Evolutionary conservation across 2,329 filamentous ascomycete genomes (phyloP).

Genomic region (Metarhizium brunneum): DNA sequence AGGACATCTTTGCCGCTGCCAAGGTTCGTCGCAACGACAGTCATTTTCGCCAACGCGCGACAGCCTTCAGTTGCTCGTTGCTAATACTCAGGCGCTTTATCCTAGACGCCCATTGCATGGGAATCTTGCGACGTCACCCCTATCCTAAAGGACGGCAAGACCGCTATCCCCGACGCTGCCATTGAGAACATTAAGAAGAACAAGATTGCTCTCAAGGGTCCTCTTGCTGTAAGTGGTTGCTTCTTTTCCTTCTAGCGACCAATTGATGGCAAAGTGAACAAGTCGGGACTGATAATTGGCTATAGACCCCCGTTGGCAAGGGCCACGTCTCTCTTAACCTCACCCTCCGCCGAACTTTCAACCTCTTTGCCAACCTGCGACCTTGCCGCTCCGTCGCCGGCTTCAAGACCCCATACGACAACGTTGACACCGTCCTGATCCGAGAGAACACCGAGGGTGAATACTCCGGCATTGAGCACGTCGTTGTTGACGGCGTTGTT

Average conservation of each 20-base stretch:
- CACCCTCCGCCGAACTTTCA: conserved; percentile 96
- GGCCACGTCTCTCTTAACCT: conserved; percentile 98
- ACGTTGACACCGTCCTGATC: conserved; percentile 94
- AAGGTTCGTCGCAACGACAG: conserved; percentile 48
- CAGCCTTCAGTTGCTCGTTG: neutral
- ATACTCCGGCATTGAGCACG: conserved; percentile 98
- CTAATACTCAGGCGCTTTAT: neutral
- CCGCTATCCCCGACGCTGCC: conserved; percentile 83
- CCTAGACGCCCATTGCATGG: conserved; percentile 83
- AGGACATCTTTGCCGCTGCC: conserved; percentile 95
- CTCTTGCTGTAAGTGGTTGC: conserved; percentile 65
- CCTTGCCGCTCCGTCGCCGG: conserved; percentile 95
- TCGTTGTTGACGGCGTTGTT: conserved; percentile 94
- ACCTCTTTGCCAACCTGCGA: conserved; percentile 98
- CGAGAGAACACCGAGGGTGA: conserved; percentile 99
- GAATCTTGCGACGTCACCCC: conserved; percentile 95
- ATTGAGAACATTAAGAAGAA: conserved; percentile 92
- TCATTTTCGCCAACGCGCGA: neutral
- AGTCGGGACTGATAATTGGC: neutral
- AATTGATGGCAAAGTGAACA: neutral
- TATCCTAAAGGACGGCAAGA: conserved; percentile 88
- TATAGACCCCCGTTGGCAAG: conserved; percentile 87
- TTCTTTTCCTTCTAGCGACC: neutral
- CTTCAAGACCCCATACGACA: conserved; percentile 97
- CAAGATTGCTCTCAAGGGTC: conserved; percentile 96